Conservation (phyloP, 768 basidiomycete genomes). For the Crassisporium funariophilum region DNA sequence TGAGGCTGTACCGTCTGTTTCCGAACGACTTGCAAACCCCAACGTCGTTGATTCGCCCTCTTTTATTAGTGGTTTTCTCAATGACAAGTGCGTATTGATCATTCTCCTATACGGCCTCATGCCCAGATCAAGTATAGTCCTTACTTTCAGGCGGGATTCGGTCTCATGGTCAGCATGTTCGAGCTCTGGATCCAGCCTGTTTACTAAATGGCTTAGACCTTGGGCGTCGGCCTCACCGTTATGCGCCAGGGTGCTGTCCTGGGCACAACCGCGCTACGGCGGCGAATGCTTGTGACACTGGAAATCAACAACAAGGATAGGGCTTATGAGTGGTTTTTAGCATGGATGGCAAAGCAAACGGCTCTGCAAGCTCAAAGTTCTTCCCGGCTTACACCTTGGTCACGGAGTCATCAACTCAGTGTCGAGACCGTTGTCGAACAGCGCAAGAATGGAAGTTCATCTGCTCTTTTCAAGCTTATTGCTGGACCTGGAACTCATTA, state of each 20-base stretch:
- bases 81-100: constrained; percentile 61
- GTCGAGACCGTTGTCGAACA: constrained; percentile 92
- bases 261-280: constrained; percentile 74
- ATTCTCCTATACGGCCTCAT: constrained; percentile 7
- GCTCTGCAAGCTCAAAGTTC: constrained; percentile 17
- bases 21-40: constrained; percentile 13
- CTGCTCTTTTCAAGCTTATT: constrained; percentile 89
- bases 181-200: not conserved
- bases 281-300: constrained; percentile 90
- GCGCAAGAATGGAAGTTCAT: constrained; percentile 87
- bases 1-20: constrained; percentile 8
- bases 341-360: constrained; percentile 88
- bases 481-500: constrained; percentile 95
- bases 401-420: constrained; percentile 88
- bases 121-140: constrained; percentile 66
- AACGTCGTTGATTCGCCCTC: constrained; percentile 25
- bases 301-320: constrained; percentile 97
- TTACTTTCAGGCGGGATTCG: constrained; percentile 97
- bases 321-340: constrained; percentile 94
- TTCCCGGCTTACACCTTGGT: constrained; percentile 43
- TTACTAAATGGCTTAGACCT: constrained; percentile 57
- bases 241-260: constrained; percentile 71
- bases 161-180: constrained; percentile 74
- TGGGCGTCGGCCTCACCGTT: constrained; percentile 81
- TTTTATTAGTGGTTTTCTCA: constrained; percentile 43